phyloP scores from a whole-genome alignment of 371 early-diverging fungal species.

The Rhizopus sp. region DNA sequence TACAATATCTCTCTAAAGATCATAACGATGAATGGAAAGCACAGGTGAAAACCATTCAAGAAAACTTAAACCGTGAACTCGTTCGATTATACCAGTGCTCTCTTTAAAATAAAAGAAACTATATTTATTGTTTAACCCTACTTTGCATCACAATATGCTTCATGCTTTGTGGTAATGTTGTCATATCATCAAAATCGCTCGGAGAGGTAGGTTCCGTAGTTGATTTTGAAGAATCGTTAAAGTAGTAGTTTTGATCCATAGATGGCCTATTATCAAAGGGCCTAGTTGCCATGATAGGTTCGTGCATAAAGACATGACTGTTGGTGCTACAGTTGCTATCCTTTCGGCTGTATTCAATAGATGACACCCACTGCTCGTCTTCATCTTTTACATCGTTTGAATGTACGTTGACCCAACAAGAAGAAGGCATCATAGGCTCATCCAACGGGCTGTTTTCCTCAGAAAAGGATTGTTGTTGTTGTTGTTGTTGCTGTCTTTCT shows the following conservation, averaged over 20 bases:
- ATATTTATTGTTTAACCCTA: neutral
- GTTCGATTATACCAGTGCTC: neutral
- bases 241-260: neutral
- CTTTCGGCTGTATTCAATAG: neutral
- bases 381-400: neutral
- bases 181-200: neutral
- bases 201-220: neutral
- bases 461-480: neutral
- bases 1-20: conserved; percentile 18
- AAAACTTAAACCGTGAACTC: neutral
- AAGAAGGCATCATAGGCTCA: neutral
- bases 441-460: neutral
- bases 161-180: neutral
- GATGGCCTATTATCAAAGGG: neutral
- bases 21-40: conserved; percentile 7
- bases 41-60: neutral
- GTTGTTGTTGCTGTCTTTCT: neutral
- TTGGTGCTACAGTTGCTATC: neutral
- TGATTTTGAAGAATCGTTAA: conserved; percentile 3
- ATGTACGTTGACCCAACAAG: neutral
- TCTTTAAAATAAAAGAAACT: neutral
- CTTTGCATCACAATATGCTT: neutral
- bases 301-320: neutral
- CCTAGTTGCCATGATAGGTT: neutral
- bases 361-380: conserved; percentile 1